Percentiles rank a stretch among this genome's conserved stretches.
Evolutionary conservation across 768 basidiomycete species (phyloP).

Genomic region (Lactarius sp.): DNA sequence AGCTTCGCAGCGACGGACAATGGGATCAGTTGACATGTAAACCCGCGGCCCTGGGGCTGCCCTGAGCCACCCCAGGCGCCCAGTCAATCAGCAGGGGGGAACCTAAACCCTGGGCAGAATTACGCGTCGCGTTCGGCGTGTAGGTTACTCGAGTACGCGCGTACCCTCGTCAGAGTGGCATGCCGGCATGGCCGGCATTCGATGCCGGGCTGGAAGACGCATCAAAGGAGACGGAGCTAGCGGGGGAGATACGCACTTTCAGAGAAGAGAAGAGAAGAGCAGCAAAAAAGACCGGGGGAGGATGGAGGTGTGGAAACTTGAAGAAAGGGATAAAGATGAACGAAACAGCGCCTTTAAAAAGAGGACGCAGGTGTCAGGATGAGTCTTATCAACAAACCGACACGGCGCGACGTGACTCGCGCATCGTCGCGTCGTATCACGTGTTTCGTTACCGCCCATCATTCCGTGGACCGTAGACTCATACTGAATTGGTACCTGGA

Average conservation of each 20-base stretch:
- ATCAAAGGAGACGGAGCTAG: background rate
- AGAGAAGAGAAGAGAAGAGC: background rate
- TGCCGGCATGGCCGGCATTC: background rate
- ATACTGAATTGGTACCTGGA: background rate
- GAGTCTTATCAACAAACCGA: conserved; percentile 3
- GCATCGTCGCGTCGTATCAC: conserved; percentile 5
- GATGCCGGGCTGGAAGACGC: background rate
- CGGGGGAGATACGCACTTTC: background rate
- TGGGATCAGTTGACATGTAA: background rate
- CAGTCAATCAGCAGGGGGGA: background rate
- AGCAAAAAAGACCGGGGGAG: background rate
- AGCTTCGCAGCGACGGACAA: background rate
- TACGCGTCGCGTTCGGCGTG: background rate
- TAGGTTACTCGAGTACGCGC: too few species aligned
- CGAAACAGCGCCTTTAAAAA: conserved; percentile 1
- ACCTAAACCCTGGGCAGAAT: background rate
- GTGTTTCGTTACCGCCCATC: background rate
- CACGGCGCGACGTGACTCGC: conserved; percentile 9
- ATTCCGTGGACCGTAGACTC: background rate
- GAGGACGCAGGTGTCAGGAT: conserved; percentile 3
- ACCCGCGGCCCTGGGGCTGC: conserved; percentile 3
- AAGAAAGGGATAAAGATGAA: background rate
- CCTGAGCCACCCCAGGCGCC: conserved; percentile 13
- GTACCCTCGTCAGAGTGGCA: background rate
- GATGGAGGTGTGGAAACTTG: background rate